Evolutionary conservation across 495 filamentous ascomycete species (phyloP).

Genomic region (Elaphomyces granulatus): DNA sequence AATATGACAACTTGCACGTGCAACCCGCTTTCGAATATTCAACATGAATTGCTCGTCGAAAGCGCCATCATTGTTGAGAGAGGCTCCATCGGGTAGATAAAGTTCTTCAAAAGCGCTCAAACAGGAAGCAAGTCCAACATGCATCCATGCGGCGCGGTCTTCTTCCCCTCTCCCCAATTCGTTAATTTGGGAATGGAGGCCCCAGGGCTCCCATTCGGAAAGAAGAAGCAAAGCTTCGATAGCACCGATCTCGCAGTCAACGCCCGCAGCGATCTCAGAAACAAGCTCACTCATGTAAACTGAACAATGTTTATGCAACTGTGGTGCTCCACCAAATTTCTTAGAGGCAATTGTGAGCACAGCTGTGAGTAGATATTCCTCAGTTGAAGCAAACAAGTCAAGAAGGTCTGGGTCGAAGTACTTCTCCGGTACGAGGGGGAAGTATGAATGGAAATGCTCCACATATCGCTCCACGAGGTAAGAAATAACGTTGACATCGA

Average conservation of each 20-base stretch:
- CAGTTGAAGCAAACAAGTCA: conserved; percentile 35
- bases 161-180: conserved; percentile 50
- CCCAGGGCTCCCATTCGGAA: conserved; percentile 51
- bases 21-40: conserved; percentile 41
- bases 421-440: conserved; percentile 41
- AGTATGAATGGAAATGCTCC: conserved; percentile 46
- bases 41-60: too few relatives aligned
- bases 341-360: conserved; percentile 49
- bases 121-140: conserved; percentile 46
- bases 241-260: conserved; percentile 45
- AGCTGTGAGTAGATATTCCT: conserved; percentile 46
- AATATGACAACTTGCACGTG: conserved; percentile 50
- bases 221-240: conserved; percentile 47
- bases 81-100: conserved; percentile 41
- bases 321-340: conserved; percentile 39
- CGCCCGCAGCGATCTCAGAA: conserved; percentile 43
- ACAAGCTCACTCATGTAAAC: conserved; percentile 49
- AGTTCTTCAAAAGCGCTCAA: conserved; percentile 48
- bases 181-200: conserved; percentile 33
- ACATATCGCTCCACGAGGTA: conserved; percentile 39
- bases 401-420: conserved; percentile 37
- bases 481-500: conserved; percentile 34
- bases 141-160: conserved; percentile 55
- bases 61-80: conserved; percentile 33
- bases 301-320: conserved; percentile 45